A percentile compares a stretch with the other conserved stretches of the same genome.
These are phyloP conservation scores for Eragrostis curvula DNA, from an alignment of 176 grass and related monocot species.

Conservation along the genomic window DNA sequence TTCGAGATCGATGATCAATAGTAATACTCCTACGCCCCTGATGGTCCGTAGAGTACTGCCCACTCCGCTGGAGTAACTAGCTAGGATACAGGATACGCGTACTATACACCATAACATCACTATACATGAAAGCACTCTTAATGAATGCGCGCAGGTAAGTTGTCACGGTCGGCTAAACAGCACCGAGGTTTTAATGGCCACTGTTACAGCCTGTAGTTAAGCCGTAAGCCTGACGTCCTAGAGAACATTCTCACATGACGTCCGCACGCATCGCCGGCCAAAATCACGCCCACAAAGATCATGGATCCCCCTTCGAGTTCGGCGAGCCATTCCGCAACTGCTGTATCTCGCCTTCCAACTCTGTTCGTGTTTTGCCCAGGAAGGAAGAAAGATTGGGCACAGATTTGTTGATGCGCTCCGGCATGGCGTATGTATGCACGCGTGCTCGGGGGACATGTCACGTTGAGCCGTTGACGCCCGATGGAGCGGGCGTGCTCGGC, in stretches of 20 bases:
- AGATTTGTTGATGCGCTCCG: too few relatives aligned
- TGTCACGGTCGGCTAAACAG: not conserved
- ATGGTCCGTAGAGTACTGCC: not conserved
- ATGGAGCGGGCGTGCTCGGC: not conserved
- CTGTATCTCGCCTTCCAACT: not conserved
- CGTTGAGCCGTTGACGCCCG: conserved; percentile 16
- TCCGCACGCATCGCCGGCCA: not conserved
- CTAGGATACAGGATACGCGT: not conserved
- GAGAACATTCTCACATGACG: not conserved
- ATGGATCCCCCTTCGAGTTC: not conserved
- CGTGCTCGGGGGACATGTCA: conserved; percentile 12
- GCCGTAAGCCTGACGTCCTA: not conserved
- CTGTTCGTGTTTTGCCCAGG: not conserved
- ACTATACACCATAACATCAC: not conserved
- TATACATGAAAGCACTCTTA: not conserved
- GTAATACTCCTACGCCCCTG: too few relatives aligned
- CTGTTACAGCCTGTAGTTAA: not conserved
- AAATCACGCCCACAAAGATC: not conserved
- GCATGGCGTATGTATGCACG: not conserved
- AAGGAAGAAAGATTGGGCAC: too few relatives aligned
- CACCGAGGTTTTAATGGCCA: not conserved
- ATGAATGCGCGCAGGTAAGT: conserved; percentile 2
- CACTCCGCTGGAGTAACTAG: not conserved
- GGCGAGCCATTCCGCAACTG: not conserved
- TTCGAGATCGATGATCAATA: not conserved